phyloP scores from a whole-genome alignment of 306 rosid species.

The Myrica gale region DNA sequence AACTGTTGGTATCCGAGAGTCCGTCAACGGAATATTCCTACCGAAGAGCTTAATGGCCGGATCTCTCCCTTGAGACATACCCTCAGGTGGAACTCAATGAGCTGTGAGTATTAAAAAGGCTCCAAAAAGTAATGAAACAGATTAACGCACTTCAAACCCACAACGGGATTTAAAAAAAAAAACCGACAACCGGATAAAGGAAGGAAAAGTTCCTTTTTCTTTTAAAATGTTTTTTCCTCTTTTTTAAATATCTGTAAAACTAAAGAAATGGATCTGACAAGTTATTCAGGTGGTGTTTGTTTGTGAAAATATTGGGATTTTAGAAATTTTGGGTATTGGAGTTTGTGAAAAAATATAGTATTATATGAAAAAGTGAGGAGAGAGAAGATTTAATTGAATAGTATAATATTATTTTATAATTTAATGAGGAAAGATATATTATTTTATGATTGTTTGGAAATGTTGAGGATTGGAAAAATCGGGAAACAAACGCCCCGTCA shows the following conservation, averaged over 20 bases:
- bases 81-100: neutral
- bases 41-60: conserved; percentile 59
- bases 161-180: conserved; percentile 20
- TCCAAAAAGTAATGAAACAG: conserved; percentile 18
- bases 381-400: too few species aligned
- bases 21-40: conserved; percentile 35
- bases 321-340: too few species aligned
- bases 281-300: too few species aligned
- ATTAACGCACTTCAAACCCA: conserved; percentile 16
- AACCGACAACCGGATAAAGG: conserved; percentile 20
- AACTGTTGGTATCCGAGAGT: conserved; percentile 6
- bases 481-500: too few species aligned
- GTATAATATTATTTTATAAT: too few species aligned
- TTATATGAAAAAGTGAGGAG: too few species aligned
- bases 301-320: too few species aligned
- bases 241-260: conserved; percentile 21
- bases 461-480: too few species aligned
- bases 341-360: too few species aligned
- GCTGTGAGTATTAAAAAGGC: neutral
- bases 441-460: too few species aligned
- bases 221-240: neutral
- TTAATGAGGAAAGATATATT: too few species aligned
- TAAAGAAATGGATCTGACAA: neutral
- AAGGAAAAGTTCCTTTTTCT: neutral
- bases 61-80: conserved; percentile 46